These are phyloP conservation scores for Bertia moriformis DNA, from an alignment of 2,329 filamentous ascomycete genomes.

Conservation along the genomic window DNA sequence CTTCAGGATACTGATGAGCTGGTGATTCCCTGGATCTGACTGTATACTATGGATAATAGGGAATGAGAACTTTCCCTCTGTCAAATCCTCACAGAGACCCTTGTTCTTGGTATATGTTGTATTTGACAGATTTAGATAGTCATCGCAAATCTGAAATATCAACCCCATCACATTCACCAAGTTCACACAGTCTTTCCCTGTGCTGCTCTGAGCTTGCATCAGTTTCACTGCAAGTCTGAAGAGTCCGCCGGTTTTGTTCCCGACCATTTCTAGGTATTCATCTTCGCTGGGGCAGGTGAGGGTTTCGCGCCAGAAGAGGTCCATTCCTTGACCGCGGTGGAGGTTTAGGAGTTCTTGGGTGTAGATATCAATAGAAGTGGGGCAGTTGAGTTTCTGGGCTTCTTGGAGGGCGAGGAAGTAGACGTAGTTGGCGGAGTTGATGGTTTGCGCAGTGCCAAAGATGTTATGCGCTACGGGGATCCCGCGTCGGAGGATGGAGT, in stretches of 20 bases:
- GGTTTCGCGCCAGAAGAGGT: constrained; percentile 29
- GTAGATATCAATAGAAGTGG: constrained; percentile 23
- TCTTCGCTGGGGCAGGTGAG: constrained; percentile 26
- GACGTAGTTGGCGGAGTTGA: constrained; percentile 32
- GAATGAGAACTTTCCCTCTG: constrained; percentile 15
- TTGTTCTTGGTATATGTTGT: constrained; percentile 10
- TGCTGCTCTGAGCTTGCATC: constrained; percentile 22
- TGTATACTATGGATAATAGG: constrained; percentile 13
- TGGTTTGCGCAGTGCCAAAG: constrained; percentile 31
- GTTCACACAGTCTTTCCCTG: constrained; percentile 28
- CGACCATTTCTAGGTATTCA: constrained; percentile 31
- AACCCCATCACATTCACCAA: constrained; percentile 44
- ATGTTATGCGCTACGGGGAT: constrained; percentile 30
- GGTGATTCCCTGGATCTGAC: constrained; percentile 31
- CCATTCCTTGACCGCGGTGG: constrained; percentile 28
- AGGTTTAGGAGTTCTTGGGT: constrained; percentile 27
- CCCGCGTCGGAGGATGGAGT: constrained; percentile 28
- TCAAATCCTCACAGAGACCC: constrained; percentile 13
- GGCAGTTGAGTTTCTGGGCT: constrained; percentile 20
- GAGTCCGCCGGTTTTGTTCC: constrained; percentile 29
- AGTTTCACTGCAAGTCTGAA: constrained; percentile 27
- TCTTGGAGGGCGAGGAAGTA: constrained; percentile 27
- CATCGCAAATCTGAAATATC: constrained; percentile 46
- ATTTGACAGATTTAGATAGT: constrained; percentile 45
- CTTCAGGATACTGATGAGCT: constrained; percentile 51